These are phyloP conservation scores for Carex cristatella DNA, from an alignment of 176 grass and related monocot species.

Conservation along the genomic window DNA sequence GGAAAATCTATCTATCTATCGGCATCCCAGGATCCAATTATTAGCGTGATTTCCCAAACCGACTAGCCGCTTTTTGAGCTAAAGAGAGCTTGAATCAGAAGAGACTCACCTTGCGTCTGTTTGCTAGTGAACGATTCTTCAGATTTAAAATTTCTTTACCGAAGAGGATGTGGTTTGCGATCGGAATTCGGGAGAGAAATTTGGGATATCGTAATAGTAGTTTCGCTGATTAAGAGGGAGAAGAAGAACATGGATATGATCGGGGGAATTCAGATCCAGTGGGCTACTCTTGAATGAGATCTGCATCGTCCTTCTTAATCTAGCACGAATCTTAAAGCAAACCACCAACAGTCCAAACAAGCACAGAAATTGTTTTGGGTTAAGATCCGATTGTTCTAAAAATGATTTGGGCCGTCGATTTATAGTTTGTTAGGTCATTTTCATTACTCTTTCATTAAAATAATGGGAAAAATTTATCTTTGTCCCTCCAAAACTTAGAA, in stretches of 20 bases:
- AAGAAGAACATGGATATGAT: background rate
- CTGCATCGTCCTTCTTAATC: too few relatives aligned
- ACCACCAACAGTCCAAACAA: too few relatives aligned
- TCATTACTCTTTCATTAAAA: background rate
- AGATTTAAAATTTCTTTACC: background rate
- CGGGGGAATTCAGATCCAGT: too few relatives aligned
- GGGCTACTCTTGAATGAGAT: too few relatives aligned
- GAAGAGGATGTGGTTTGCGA: background rate
- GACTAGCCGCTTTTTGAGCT: background rate
- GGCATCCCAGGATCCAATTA: background rate
- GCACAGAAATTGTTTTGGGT: too few relatives aligned
- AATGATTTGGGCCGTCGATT: background rate
- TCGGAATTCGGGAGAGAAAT: background rate
- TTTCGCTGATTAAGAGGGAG: background rate
- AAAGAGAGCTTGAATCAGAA: background rate
- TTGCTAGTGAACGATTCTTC: background rate
- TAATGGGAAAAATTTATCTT: too few relatives aligned
- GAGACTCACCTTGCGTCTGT: background rate
- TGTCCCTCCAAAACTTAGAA: too few relatives aligned
- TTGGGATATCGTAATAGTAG: background rate
- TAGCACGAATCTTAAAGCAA: too few relatives aligned
- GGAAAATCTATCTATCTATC: background rate
- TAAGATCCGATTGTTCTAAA: background rate
- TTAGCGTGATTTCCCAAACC: background rate
- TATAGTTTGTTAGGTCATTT: background rate